Evolutionary conservation across 202 grass and related monocot genomes (phyloP).

Genomic region (Tripidium arundinaceum): DNA sequence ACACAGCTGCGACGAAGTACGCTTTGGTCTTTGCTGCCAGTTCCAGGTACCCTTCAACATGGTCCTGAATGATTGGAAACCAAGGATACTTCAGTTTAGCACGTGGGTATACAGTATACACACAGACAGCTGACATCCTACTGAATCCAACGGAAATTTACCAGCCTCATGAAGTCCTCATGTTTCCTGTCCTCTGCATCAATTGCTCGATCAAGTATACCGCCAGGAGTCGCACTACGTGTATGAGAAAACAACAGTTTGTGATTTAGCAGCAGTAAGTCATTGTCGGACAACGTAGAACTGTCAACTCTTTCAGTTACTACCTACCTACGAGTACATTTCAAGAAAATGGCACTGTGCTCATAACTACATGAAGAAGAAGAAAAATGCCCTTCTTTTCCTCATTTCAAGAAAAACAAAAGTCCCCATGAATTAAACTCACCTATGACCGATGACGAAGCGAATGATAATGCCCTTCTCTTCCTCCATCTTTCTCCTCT

Average conservation of each 20-base stretch:
- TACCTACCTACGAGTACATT: not conserved
- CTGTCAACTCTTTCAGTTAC: not conserved
- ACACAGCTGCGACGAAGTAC: constrained; percentile 52
- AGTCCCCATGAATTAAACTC: not conserved
- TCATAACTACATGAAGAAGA: not conserved
- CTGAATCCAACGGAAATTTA: constrained; percentile 26
- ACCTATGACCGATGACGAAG: constrained; percentile 96
- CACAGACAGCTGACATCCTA: not conserved
- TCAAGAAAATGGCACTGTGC: not conserved
- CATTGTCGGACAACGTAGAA: not conserved
- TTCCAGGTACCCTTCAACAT: constrained; percentile 71
- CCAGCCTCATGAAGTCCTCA: constrained; percentile 78
- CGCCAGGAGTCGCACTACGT: constrained; percentile 61
- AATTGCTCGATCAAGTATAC: constrained; percentile 83
- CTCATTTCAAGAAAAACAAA: not conserved
- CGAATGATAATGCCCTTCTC: constrained; percentile 92
- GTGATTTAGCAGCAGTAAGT: not conserved
- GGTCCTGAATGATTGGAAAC: constrained; percentile 36
- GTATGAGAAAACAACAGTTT: not conserved
- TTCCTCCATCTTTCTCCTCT: constrained; percentile 79
- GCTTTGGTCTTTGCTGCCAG: constrained; percentile 63
- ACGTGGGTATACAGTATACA: not conserved
- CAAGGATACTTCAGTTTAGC: constrained; percentile 13
- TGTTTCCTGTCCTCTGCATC: constrained; percentile 70
- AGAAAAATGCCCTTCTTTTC: not conserved